Evolutionary conservation across 2,329 filamentous ascomycete species (phyloP), one percentile per base, ranked within the genome.

Genomic region (Colletotrichum tropicale): DNA sequence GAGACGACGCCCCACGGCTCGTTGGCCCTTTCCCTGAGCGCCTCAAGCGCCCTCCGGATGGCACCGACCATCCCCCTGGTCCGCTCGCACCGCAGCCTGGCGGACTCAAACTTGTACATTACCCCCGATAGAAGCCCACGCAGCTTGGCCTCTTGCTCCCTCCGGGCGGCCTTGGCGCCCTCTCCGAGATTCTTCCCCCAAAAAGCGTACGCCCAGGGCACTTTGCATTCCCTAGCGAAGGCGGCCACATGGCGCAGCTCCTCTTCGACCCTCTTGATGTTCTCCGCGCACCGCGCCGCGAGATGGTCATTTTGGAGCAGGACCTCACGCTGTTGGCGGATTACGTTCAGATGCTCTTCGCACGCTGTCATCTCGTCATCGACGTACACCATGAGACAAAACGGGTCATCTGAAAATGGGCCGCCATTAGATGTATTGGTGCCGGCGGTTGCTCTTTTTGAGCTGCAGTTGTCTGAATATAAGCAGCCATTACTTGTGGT

Each of bases 401-500:
- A 52, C 0, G 43, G 43, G 10, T 52, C 6, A 0, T 21, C 10
- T 21, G n/a, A 21, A 5, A 21, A 52, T 12, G 10, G 43, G 18
- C n/a, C 43, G 12, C 10, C n/a, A 13, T 13, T 52, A 21, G 43
- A 13, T 52, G n/a, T 8, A 10, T n/a, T 13, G 43, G 2, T 13
- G 12, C 10, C 12, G 3, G 43, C n/a, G 43, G 43, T 21, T 21
- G 10, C 2, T 52, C 6, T 21, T 21, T 21, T 4, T 52, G n/a
- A 13, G n/a, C 43, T 21, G 43, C 1, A 12, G 10, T 52, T 0
- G n/a, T n/a, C 38, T n/a, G 18, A 6, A 48, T 12, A 0, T n/a
- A 0, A 6, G 38, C 38, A 2, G 18, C 38, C 38, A 12, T n/a
- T 48, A 7, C 1, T 48, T 48, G 18, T 48, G 9, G 18, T 28